Evolutionary conservation across 176 grass and related monocot genomes (phyloP), one percentile per base, ranked within the genome.

Genomic region (Rhynchospora tenuis): DNA sequence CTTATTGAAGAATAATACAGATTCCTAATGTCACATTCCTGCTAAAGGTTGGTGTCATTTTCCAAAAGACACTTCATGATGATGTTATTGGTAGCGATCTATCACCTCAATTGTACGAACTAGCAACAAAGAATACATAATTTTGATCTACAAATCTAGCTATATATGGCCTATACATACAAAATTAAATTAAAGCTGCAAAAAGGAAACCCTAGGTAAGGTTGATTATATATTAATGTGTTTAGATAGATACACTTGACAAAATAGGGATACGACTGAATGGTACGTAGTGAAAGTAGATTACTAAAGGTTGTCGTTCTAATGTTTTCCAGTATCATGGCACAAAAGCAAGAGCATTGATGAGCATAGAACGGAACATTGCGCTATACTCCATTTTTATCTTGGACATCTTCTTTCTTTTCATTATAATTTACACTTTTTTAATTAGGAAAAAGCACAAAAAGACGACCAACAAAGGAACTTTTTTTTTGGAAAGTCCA

Each of bases 11-110:
- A 56, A 67, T n/a, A 67, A 50, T 74, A 46, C 48, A 22, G 46
- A 48, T 74, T 74, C 33, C 70, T 48, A 51, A 52, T 75, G 71
- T 75, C 71, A 51, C 44, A 75, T 75, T 75, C 71, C 71, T 66
- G 47, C 71, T 48, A 22, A 75, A 75, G 71, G 45, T 75, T 51
- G 63, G 63, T 31, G 44, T 75, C 71, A 75, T 26, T 75, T 75
- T 52, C 23, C 16, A 1, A 23, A 75, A 22, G 47, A 20, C 71
- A 15, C 33, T 70, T 29, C 17, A 66, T 31, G 17, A 52, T 75
- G 71, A 50, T 75, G 44, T 75, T 75, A 75, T 31, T 75, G 13
- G 12, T 75, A 12, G 11, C 51, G 44, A 75, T 51, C 71, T 17
- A 51, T 75, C 71, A 75, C 43, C 23, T 23, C 71, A 75, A 50